Conservation (phyloP, 202 grass and related monocot genomes). For the Zizania palustris region DNA sequence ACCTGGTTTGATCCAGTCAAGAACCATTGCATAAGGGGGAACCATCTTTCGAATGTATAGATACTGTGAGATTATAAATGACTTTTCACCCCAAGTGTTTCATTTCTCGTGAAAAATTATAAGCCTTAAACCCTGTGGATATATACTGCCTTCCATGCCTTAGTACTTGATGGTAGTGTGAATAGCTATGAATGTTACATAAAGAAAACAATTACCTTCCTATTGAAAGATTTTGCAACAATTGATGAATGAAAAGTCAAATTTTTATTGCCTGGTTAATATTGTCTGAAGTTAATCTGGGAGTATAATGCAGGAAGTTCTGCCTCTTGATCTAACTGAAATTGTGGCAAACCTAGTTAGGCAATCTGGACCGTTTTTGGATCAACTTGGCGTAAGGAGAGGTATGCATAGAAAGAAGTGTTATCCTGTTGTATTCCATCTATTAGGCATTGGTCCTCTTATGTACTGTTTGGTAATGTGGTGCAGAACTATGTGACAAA, state of each 20-base stretch:
- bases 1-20: not conserved
- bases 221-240: not conserved
- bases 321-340: slow-evolving; percentile 61
- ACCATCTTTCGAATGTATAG: not conserved
- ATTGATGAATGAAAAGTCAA: not conserved
- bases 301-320: slow-evolving; percentile 56
- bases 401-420: slow-evolving; percentile 42
- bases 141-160: not conserved
- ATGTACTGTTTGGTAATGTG: slow-evolving; percentile 31
- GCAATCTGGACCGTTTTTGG: slow-evolving; percentile 72
- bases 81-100: not conserved
- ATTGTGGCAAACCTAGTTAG: slow-evolving; percentile 59
- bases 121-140: not conserved
- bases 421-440: slow-evolving; percentile 5
- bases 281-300: slow-evolving; percentile 9
- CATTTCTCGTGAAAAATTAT: not conserved
- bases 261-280: not conserved
- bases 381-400: slow-evolving; percentile 65
- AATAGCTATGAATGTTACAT: not conserved
- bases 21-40: not conserved
- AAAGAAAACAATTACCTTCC: not conserved
- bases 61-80: not conserved
- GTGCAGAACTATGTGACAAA: slow-evolving; percentile 63
- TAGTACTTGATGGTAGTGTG: not conserved
- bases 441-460: slow-evolving; percentile 17